These are phyloP conservation scores for Lycium barbarum DNA, from an alignment of 257 asterid genomes.

Conservation along the genomic window DNA sequence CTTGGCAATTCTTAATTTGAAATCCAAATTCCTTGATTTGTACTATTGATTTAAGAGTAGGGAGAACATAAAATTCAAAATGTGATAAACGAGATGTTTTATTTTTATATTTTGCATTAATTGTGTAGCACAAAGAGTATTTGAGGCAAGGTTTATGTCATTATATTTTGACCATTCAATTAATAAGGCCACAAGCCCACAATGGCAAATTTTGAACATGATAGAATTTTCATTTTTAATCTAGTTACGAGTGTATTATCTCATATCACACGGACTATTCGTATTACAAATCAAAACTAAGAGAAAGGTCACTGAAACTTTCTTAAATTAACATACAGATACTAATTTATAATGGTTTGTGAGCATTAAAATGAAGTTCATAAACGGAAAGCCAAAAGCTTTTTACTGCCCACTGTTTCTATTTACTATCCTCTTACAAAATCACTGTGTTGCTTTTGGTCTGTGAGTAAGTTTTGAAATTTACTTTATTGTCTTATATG, in stretches of 20 bases:
- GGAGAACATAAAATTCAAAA: not conserved
- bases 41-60: not conserved
- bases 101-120: not conserved
- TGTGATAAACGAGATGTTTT: not conserved
- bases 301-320: not conserved
- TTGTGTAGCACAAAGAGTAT: not conserved
- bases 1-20: not conserved
- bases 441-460: not conserved
- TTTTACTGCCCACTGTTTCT: not conserved
- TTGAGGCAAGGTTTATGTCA: conserved; percentile 15
- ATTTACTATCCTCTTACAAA: not conserved
- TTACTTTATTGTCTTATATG: not conserved
- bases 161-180: not conserved
- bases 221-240: not conserved
- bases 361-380: not conserved
- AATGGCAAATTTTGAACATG: not conserved
- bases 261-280: not conserved
- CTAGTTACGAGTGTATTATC: not conserved
- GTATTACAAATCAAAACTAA: not conserved
- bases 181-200: not conserved
- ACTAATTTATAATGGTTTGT: not conserved
- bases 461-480: not conserved
- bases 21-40: not conserved
- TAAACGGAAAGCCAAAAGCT: not conserved
- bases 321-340: not conserved